phyloP scores from a whole-genome alignment of 345 rosid species.

The Citrus reticulata region DNA sequence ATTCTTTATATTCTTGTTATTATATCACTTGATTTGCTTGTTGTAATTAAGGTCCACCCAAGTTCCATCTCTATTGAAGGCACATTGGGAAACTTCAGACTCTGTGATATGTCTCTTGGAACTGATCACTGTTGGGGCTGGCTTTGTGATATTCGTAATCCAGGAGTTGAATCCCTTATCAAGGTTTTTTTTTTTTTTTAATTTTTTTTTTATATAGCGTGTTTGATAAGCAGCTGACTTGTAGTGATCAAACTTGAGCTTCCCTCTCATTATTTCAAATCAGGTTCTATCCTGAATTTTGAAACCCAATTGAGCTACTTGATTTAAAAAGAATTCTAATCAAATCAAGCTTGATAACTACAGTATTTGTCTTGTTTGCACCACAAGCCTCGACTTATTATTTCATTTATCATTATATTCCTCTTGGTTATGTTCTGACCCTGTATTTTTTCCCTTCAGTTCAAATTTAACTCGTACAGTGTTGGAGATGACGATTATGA shows the following conservation, averaged over 20 bases:
- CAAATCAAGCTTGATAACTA: background rate
- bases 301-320: background rate
- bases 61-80: slow-evolving; percentile 89
- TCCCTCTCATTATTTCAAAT: background rate
- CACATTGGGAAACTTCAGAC: slow-evolving; percentile 91
- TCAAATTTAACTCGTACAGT: slow-evolving; percentile 82
- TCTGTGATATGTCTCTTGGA: slow-evolving; percentile 86
- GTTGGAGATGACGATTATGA: slow-evolving; percentile 94
- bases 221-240: slow-evolving; percentile 6
- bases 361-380: background rate
- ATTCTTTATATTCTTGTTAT: slow-evolving; percentile 3
- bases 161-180: slow-evolving; percentile 91
- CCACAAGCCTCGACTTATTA: background rate
- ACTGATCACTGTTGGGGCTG: slow-evolving; percentile 76
- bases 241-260: background rate
- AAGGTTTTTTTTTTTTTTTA: slow-evolving; percentile 40
- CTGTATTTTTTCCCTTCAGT: slow-evolving; percentile 47
- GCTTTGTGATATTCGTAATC: slow-evolving; percentile 98
- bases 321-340: background rate
- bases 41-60: slow-evolving; percentile 70
- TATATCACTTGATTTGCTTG: slow-evolving; percentile 25
- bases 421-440: background rate
- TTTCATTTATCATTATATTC: background rate
- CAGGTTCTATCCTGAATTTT: background rate
- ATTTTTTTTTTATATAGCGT: background rate